These are phyloP conservation scores for Ophiostoma fasciatum DNA, from an alignment of 2,329 filamentous ascomycete species.

Conservation along the genomic window DNA sequence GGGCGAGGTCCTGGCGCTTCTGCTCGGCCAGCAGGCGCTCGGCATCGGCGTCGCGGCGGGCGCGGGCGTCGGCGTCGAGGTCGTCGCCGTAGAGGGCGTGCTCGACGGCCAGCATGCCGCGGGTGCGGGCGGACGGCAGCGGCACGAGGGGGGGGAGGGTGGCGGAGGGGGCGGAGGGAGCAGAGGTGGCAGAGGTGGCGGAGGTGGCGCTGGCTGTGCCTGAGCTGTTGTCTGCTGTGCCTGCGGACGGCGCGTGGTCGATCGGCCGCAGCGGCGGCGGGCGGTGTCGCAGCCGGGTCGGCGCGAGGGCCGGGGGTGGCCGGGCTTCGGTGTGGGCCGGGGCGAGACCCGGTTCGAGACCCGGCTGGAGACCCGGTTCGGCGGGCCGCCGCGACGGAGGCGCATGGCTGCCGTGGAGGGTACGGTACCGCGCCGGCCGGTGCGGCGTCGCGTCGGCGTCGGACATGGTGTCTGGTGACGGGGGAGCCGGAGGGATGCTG, in stretches of 20 bases:
- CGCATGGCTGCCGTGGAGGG: slow-evolving; percentile 18
- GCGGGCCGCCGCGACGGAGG: slow-evolving; percentile 15
- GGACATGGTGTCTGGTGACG: slow-evolving; percentile 7
- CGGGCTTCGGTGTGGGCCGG: too few species aligned
- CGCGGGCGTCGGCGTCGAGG: slow-evolving; percentile 23
- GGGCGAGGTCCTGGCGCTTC: slow-evolving; percentile 32
- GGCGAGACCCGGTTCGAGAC: too few species aligned
- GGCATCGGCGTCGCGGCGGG: slow-evolving; percentile 31
- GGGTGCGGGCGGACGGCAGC: slow-evolving; percentile 3
- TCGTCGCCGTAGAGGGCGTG: slow-evolving; percentile 14
- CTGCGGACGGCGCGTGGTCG: too few species aligned
- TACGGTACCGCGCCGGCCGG: slow-evolving; percentile 21
- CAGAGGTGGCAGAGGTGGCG: neutral
- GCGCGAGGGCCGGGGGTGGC: too few species aligned
- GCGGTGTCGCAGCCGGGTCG: too few species aligned
- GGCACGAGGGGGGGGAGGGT: too few species aligned
- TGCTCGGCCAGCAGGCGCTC: slow-evolving; percentile 34
- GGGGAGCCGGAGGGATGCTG: neutral
- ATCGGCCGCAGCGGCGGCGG: too few species aligned
- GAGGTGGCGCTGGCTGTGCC: neutral
- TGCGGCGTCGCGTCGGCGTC: slow-evolving; percentile 9
- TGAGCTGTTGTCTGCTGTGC: too few species aligned
- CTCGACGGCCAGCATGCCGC: slow-evolving; percentile 10
- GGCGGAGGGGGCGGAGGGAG: too few species aligned
- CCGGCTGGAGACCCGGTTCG: too few species aligned